Evolutionary conservation across 306 rosid genomes (phyloP).

Genomic region (Clitoria ternatea): DNA sequence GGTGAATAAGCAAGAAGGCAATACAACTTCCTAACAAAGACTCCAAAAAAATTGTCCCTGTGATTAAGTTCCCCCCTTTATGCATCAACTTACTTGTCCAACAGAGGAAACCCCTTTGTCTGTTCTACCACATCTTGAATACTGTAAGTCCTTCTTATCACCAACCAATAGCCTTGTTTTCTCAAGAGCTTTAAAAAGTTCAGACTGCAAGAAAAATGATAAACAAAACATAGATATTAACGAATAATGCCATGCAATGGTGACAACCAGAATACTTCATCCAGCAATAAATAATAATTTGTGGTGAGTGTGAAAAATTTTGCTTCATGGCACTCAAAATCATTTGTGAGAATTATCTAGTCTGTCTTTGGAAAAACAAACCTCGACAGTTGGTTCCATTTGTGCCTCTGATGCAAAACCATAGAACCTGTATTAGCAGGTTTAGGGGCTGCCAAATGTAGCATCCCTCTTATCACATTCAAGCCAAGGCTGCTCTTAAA

Average conservation of each 20-base stretch:
- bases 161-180: conserved; percentile 69
- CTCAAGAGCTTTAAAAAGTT: conserved; percentile 73
- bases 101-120: conserved; percentile 94
- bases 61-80: no score
- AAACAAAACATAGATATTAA: conserved; percentile 19
- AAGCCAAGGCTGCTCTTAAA: conserved; percentile 67
- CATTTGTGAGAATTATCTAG: conserved; percentile 24
- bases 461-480: conserved; percentile 85
- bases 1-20: no score
- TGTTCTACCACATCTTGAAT: conserved; percentile 97
- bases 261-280: conserved; percentile 13
- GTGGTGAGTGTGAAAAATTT: conserved; percentile 18
- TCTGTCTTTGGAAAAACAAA: conserved; percentile 44
- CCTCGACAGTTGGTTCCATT: conserved; percentile 73
- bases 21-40: no score
- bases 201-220: conserved; percentile 58
- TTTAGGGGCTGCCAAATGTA: conserved; percentile 44
- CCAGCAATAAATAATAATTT: conserved; percentile 10
- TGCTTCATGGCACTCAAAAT: conserved; percentile 4
- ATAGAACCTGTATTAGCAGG: conserved; percentile 48
- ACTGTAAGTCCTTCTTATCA: conserved; percentile 78
- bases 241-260: neutral
- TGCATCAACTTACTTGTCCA: conserved; percentile 77
- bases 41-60: no score
- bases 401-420: conserved; percentile 74